Base-by-base conservation (phyloP, 768 basidiomycete species). In the Dioszegia hungarica region DNA sequence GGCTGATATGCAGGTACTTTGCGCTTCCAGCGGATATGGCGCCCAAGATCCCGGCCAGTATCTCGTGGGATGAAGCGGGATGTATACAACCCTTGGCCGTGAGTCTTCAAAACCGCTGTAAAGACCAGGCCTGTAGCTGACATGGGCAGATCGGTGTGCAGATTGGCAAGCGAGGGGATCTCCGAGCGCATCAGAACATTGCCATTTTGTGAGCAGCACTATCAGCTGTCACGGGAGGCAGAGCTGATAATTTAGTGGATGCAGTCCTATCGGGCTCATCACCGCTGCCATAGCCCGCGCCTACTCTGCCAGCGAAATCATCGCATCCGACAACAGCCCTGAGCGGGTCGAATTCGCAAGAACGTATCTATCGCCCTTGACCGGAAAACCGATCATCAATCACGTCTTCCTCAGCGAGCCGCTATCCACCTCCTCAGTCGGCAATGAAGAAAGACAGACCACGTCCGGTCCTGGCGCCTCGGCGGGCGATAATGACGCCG, bases 21-120 rank as follows among this genome's bases (percentile, higher is more conserved):
- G 62, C 70, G 33, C 55, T 72, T 15, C 70, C 70, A 8, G 62
- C 67, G 3, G 70, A 72, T 50, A 72, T 72, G 70, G 70, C 70
- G 5, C 65, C 65, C 22, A 62, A 72, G 33, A 61, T 72, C 47
- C 70, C 70, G 14, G 65, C 67, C 15, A 57, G 57, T 20, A 31
- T 72, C 28, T 56, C 62, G 3, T 68, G 67, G 70, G 67, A 69
- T n/a, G 67, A 67, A 31, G 63, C 70, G 12, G 70, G 70, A 0
- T 56, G 62, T 51, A 69, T 72, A n/a, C 70, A 72, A 46, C 70
- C 70, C 40, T 39, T 72, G 5, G 70, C 70, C n/a, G 70, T 71
- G 34, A 57, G 67, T 62, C 6, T 34, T n/a, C n/a, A n/a, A n/a
- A n/a, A n/a, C n/a, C n/a, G 24, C 34, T 20, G 15, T 19, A 10